These are phyloP conservation scores for Claviceps sorghi DNA, from an alignment of 2,329 filamentous ascomycete species.

Conservation along the genomic window DNA sequence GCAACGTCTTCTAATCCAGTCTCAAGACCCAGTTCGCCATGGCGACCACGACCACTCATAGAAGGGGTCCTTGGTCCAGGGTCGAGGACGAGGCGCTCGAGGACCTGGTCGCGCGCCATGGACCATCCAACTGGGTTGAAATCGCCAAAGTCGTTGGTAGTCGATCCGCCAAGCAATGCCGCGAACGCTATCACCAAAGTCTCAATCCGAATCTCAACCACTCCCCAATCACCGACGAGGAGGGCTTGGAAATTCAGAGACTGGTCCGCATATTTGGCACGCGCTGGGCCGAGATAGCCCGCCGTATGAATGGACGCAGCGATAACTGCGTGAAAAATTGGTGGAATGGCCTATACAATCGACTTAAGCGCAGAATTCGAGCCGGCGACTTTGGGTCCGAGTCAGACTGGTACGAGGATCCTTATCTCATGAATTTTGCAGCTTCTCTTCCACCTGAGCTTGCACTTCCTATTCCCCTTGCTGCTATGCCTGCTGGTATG, in stretches of 20 bases:
- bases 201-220: conserved; percentile 64
- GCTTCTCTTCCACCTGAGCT: no score
- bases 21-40: background rate
- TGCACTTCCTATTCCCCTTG: no score
- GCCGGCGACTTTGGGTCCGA: background rate
- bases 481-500: no score
- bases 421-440: no score
- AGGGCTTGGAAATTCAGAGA: conserved; percentile 59
- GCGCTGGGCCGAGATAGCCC: conserved; percentile 85
- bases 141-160: conserved; percentile 64
- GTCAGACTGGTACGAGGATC: background rate
- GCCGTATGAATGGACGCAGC: conserved; percentile 66
- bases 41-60: conserved; percentile 8
- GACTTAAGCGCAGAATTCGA: conserved; percentile 37
- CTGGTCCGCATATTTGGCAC: conserved; percentile 69
- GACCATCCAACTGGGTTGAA: conserved; percentile 77
- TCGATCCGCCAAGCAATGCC: conserved; percentile 84
- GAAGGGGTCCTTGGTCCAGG: conserved; percentile 69
- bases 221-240: conserved; percentile 55
- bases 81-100: conserved; percentile 60
- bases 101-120: conserved; percentile 54
- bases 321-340: conserved; percentile 97
- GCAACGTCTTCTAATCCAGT: background rate
- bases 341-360: conserved; percentile 91
- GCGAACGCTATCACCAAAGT: conserved; percentile 89